Conservation (phyloP, 2,329 filamentous ascomycete species). For the Neobulgaria alba region DNA sequence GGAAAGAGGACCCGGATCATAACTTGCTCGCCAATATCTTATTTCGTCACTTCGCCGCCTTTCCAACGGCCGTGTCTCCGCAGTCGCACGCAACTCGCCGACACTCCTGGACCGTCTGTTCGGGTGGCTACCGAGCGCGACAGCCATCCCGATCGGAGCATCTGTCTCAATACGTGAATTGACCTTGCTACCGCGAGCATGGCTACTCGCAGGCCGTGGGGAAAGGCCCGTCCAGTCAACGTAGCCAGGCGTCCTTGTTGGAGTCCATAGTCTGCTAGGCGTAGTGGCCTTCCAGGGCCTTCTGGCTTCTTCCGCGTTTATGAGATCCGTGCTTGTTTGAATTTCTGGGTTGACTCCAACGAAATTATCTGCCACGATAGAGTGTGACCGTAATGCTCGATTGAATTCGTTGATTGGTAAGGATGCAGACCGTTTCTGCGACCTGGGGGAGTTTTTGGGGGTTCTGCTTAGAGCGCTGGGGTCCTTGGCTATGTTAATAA, state of each 20-base stretch:
- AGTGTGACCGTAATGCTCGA: conserved; percentile 52
- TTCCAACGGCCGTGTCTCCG: conserved; percentile 27
- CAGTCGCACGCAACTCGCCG: conserved; percentile 41
- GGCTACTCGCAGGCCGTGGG: conserved; percentile 52
- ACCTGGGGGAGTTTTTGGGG: conserved; percentile 31
- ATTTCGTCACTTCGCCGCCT: conserved; percentile 56
- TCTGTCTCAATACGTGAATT: conserved; percentile 19
- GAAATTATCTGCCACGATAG: conserved; percentile 47
- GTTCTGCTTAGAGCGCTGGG: conserved; percentile 31
- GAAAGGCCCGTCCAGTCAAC: conserved; percentile 45
- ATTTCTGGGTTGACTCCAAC: conserved; percentile 39
- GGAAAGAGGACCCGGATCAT: conserved; percentile 42
- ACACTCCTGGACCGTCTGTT: conserved; percentile 52
- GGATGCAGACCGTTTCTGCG: conserved; percentile 45
- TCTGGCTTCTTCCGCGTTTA: conserved; percentile 31
- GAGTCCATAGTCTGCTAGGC: conserved; percentile 33
- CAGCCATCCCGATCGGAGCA: conserved; percentile 47
- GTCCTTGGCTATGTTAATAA: conserved; percentile 28
- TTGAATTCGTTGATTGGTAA: conserved; percentile 53
- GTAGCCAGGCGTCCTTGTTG: conserved; percentile 32
- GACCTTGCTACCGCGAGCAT: conserved; percentile 39
- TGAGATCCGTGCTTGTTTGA: conserved; percentile 39
- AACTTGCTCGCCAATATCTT: conserved; percentile 54
- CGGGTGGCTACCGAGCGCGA: conserved; percentile 45
- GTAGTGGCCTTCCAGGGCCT: conserved; percentile 36